Base-by-base conservation (phyloP, 768 basidiomycete genomes). In the Boletellus ananas region DNA sequence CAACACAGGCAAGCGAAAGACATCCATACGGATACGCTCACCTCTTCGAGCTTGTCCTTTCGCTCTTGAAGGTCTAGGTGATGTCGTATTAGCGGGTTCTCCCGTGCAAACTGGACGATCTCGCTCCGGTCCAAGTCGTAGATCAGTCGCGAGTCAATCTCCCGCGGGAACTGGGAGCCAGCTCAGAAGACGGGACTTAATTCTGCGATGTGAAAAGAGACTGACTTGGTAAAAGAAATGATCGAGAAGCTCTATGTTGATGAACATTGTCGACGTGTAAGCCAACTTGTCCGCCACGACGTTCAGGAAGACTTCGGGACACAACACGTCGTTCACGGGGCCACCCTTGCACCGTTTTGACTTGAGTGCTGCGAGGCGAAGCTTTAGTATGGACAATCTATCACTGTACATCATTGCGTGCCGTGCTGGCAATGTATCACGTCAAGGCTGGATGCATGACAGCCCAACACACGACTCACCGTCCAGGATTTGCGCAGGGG, bases 171-270 rank as follows among this genome's bases (percentile, higher is more conserved):
- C 90, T 96, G 54, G 6, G 50, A 27, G 12, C 31, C 2, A n/a
- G 48, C 20, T 55, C 23, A 54, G 37, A 37, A 11, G 13, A 14
- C 8, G 4, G 7, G 0, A n/a, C 18, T 18, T 12, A 16, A 14
- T 25, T 13, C 11, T 18, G 18, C 33, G 18, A 49, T 40, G 13
- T 3, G n/a, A 7, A n/a, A 18, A 20, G 31, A 20, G 31, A 64
- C 79, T 38, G 57, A 90, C 92, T 77, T 95, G 92, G 63, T 98
- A 96, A 76, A 98, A 98, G 78, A 98, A 99, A 59, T 97, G 94
- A 61, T 96, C 94, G 2, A 98, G 79, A 10, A 99, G 76, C 66
- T 99, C 96, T 51, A 99, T 96, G 72, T 94, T 96, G 77, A 99
- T 96, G 69, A 98, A 98, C 87, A 97, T 92, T 3, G 94, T 84